phyloP scores from a whole-genome alignment of 1,284 basidiomycete genomes.

The Cerrena zonata region DNA sequence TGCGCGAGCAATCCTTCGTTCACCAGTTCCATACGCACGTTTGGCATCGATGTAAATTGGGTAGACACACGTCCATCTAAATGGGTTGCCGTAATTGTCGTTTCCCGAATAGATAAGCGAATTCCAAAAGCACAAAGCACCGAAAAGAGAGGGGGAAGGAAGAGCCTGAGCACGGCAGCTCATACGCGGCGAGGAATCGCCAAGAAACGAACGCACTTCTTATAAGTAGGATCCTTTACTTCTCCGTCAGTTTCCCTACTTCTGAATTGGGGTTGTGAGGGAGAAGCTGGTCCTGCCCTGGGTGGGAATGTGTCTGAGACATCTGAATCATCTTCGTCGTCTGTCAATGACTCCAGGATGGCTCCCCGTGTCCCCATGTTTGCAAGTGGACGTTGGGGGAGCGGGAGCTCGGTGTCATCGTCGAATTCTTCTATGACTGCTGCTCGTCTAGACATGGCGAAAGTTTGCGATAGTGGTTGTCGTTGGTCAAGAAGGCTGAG shows the following conservation, averaged over 20 bases:
- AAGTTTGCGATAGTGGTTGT: not conserved
- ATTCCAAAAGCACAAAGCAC: constrained; percentile 7
- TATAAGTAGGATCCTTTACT: constrained; percentile 72
- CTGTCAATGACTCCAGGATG: constrained; percentile 49
- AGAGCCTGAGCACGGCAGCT: constrained; percentile 4
- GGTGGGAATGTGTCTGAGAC: constrained; percentile 20
- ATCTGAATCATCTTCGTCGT: constrained; percentile 38
- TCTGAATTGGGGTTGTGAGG: constrained; percentile 34
- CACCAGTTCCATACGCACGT: constrained; percentile 75
- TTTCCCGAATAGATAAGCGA: constrained; percentile 3
- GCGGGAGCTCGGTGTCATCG: constrained; percentile 82
- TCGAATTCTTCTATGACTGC: constrained; percentile 74
- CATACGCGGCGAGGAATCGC: not conserved
- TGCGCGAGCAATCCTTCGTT: constrained; percentile 74
- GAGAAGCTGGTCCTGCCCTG: constrained; percentile 47
- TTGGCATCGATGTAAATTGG: constrained; percentile 97
- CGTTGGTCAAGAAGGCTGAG: not conserved
- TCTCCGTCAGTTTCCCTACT: constrained; percentile 17
- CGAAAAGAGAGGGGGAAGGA: constrained; percentile 6
- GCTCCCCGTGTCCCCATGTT: constrained; percentile 65
- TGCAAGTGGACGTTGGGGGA: constrained; percentile 60
- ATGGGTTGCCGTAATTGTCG: not conserved
- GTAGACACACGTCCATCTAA: constrained; percentile 90
- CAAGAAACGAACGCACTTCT: constrained; percentile 47
- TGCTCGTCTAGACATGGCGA: constrained; percentile 57